Evolutionary conservation across 2,329 filamentous ascomycete species (phyloP).

Genomic region (Cordyceps fumosorosea): DNA sequence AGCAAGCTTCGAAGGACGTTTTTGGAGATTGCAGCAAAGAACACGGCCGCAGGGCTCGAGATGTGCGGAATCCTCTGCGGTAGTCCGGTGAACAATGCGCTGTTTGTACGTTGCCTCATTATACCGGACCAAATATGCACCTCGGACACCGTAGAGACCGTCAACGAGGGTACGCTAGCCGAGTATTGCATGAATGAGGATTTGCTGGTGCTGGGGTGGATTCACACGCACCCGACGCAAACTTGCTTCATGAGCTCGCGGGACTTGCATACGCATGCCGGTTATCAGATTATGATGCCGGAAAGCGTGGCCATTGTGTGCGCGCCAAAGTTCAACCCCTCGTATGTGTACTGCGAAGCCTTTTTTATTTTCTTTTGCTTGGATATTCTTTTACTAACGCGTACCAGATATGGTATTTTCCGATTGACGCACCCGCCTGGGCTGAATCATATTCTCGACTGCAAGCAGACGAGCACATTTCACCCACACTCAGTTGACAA

Average conservation of each 20-base stretch:
- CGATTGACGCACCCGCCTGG: conserved; percentile 90
- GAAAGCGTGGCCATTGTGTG: conserved; percentile 97
- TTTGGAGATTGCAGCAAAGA: conserved; percentile 63
- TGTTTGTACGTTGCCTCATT: conserved; percentile 83
- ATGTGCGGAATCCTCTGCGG: conserved; percentile 94
- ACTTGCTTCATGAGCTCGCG: conserved; percentile 96
- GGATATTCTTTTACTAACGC: neutral
- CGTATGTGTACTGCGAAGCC: conserved; percentile 43
- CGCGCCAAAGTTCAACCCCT: conserved; percentile 71
- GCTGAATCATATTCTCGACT: conserved; percentile 74
- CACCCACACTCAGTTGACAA: conserved; percentile 65
- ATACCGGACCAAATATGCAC: conserved; percentile 89
- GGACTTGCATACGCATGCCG: conserved; percentile 87
- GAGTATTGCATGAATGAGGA: conserved; percentile 84
- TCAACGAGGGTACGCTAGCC: conserved; percentile 77
- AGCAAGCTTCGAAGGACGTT: conserved; percentile 67
- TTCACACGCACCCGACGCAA: conserved; percentile 94
- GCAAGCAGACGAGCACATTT: conserved; percentile 72
- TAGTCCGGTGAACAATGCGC: conserved; percentile 81
- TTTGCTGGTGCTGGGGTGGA: conserved; percentile 87
- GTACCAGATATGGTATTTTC: conserved; percentile 75
- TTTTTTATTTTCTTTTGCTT: neutral
- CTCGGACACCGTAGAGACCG: conserved; percentile 88
- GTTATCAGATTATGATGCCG: conserved; percentile 93
- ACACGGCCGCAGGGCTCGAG: conserved; percentile 78